phyloP scores from a whole-genome alignment of 1,139 yeast genomes.

The Lodderomyces orthopsilosis region DNA sequence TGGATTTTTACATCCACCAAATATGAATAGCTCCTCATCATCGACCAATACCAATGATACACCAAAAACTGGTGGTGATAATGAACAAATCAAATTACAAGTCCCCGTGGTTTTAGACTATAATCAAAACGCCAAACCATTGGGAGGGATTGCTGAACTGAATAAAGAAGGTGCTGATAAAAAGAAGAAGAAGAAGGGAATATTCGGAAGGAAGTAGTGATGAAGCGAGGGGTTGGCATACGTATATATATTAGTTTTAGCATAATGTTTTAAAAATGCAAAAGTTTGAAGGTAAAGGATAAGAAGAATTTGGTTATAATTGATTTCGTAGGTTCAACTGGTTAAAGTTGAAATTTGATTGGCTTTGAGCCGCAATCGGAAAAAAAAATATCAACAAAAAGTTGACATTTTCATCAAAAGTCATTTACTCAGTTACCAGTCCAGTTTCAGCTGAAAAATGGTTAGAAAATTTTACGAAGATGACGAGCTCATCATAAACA shows the following conservation, averaged over 20 bases:
- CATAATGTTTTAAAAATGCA: conserved; percentile 7
- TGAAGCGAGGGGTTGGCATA: background rate
- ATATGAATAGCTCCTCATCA: conserved; percentile 24
- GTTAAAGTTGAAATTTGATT: background rate
- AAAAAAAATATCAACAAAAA: conserved; percentile 29
- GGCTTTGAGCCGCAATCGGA: background rate
- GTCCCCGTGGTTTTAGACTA: conserved; percentile 13
- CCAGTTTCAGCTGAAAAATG: too few species aligned
- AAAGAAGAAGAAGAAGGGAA: conserved; percentile 31
- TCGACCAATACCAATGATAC: conserved; percentile 27
- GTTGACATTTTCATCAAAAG: too few species aligned
- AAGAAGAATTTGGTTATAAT: too few species aligned
- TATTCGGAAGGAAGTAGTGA: conserved; percentile 22
- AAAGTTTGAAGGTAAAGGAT: background rate
- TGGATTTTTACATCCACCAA: conserved; percentile 24
- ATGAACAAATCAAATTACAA: conserved; percentile 10
- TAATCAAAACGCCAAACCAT: conserved; percentile 29
- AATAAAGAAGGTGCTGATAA: conserved; percentile 17
- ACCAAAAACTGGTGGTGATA: conserved; percentile 27
- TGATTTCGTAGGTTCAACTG: background rate
- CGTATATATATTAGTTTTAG: background rate
- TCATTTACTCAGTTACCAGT: too few species aligned
- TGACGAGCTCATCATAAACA: conserved; percentile 44
- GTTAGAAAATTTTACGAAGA: conserved; percentile 50
- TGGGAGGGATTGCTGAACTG: conserved; percentile 29